phyloP scores from a whole-genome alignment of 352 stramenopile genomes.

The Pythium oligandrum region DNA sequence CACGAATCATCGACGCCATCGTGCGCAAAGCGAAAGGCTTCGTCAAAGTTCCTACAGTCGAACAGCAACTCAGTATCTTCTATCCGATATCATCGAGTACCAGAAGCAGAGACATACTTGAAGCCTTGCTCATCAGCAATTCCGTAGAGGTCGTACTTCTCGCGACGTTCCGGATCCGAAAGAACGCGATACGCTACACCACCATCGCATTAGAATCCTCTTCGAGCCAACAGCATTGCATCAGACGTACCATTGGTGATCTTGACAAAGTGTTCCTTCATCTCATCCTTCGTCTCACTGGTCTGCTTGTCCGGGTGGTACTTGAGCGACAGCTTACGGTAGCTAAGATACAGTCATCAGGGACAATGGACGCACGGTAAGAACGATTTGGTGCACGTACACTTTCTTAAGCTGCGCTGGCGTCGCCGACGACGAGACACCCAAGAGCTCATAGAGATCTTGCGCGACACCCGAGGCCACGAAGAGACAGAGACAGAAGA shows the following conservation, averaged over 20 bases:
- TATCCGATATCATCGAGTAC: neutral
- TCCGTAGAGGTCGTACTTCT: slow-evolving; percentile 79
- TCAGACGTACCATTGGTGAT: slow-evolving; percentile 57
- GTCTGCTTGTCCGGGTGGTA: slow-evolving; percentile 95
- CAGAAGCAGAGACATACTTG: slow-evolving; percentile 33
- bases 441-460: slow-evolving; percentile 68
- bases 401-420: slow-evolving; percentile 67
- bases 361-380: neutral
- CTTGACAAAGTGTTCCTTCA: slow-evolving; percentile 74
- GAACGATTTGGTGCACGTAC: slow-evolving; percentile 20
- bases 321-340: slow-evolving; percentile 91
- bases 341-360: slow-evolving; percentile 32
- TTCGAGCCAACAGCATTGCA: slow-evolving; percentile 1
- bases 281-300: slow-evolving; percentile 43
- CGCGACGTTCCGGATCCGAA: slow-evolving; percentile 60
- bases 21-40: slow-evolving; percentile 57
- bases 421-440: slow-evolving; percentile 45
- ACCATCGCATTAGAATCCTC: slow-evolving; percentile 2
- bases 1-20: slow-evolving; percentile 68
- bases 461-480: slow-evolving; percentile 32
- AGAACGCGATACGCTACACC: slow-evolving; percentile 63
- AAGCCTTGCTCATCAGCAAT: slow-evolving; percentile 76
- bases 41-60: slow-evolving; percentile 63
- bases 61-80: neutral
- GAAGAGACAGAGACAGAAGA: slow-evolving; percentile 41